These are phyloP conservation scores for Brassica incana DNA, from an alignment of 345 rosid species.

Conservation along the genomic window DNA sequence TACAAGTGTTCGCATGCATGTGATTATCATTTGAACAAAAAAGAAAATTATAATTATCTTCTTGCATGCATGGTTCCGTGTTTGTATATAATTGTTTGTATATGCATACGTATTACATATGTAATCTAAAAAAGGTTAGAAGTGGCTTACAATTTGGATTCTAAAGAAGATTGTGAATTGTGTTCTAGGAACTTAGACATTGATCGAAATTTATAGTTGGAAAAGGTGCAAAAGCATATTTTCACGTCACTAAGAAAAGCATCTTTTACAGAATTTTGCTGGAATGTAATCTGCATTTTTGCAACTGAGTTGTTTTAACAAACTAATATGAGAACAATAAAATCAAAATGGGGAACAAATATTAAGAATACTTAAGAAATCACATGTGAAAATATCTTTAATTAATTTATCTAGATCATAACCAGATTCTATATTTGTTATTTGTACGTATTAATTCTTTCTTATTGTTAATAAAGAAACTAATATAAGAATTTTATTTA, in stretches of 20 bases:
- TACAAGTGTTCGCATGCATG: constrained; percentile 5
- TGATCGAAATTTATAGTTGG: constrained; percentile 18
- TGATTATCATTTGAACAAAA: neutral
- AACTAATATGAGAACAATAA: neutral
- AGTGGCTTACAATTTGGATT: constrained; percentile 28
- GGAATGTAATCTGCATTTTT: neutral
- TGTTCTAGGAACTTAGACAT: constrained; percentile 17
- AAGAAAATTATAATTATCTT: neutral
- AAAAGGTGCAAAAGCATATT: constrained; percentile 21
- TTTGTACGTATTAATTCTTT: neutral
- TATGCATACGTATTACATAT: neutral
- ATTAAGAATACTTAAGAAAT: neutral
- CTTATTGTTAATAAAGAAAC: neutral
- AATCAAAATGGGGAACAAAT: neutral
- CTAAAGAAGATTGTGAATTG: constrained; percentile 21
- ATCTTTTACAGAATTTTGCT: constrained; percentile 11
- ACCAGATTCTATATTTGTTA: neutral
- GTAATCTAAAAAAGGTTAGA: neutral
- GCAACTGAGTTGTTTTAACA: constrained; percentile 4
- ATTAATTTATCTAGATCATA: neutral
- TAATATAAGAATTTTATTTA: neutral
- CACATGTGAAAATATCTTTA: neutral
- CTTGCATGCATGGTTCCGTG: constrained; percentile 20
- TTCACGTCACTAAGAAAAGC: constrained; percentile 15
- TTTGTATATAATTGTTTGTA: neutral